phyloP scores from a whole-genome alignment of 768 basidiomycete species.

The Russula dissimulans region DNA sequence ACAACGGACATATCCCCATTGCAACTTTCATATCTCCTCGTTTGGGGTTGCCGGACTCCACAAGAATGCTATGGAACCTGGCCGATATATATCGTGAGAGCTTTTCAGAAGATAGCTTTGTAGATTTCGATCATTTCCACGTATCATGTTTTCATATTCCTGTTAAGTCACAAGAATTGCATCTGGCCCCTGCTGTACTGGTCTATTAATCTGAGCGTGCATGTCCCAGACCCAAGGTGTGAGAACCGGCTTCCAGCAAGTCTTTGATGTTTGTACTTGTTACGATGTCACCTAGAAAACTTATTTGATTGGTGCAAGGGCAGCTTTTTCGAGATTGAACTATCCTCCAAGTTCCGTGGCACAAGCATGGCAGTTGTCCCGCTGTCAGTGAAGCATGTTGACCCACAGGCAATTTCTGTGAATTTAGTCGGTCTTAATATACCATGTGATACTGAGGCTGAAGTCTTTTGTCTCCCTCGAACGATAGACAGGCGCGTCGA shows the following conservation, averaged over 20 bases:
- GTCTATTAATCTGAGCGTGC: background rate
- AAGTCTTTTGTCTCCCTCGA: background rate
- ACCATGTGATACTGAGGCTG: background rate
- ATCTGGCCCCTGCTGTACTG: background rate
- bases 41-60: background rate
- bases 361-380: background rate
- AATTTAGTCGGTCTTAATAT: background rate
- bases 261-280: background rate
- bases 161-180: background rate
- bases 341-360: background rate
- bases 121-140: background rate
- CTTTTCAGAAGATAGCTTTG: background rate
- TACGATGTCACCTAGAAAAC: background rate
- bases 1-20: background rate
- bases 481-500: background rate
- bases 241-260: background rate
- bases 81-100: background rate
- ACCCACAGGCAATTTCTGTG: background rate
- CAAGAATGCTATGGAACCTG: background rate
- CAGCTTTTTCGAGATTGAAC: background rate
- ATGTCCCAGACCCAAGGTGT: background rate
- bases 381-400: background rate
- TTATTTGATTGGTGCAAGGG: background rate
- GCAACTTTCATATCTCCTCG: background rate
- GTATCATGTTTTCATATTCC: background rate